These are phyloP conservation scores for Hypoxylon sp. DNA, from an alignment of 2,329 filamentous ascomycete genomes.

Conservation along the genomic window DNA sequence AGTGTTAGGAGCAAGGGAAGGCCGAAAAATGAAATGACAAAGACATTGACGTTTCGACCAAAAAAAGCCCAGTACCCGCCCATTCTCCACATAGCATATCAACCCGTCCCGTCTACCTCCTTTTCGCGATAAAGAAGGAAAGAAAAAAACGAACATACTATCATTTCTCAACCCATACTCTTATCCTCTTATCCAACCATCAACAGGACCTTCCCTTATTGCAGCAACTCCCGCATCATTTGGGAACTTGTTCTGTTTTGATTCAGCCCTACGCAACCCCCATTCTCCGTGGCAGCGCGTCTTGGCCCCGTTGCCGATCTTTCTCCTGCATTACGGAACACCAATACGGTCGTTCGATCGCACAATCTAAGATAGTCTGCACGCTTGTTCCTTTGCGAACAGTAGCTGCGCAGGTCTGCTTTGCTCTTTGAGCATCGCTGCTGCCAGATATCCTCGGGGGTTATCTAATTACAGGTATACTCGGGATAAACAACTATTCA, in stretches of 20 bases:
- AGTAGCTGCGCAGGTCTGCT: not conserved
- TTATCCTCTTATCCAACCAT: too few relatives aligned
- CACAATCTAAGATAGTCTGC: conserved; percentile 16
- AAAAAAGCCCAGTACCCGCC: conserved; percentile 36
- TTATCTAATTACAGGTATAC: not conserved
- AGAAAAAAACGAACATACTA: conserved; percentile 21
- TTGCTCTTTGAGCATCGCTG: conserved; percentile 12
- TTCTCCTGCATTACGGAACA: conserved; percentile 15
- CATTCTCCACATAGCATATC: conserved; percentile 37
- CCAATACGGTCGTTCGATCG: conserved; percentile 10
- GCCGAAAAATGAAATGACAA: conserved; percentile 39
- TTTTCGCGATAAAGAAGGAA: conserved; percentile 27
- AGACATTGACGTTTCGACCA: conserved; percentile 40
- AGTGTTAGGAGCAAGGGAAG: conserved; percentile 13
- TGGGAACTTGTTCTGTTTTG: conserved; percentile 9
- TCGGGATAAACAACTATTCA: conserved; percentile 14
- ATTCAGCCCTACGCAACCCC: conserved; percentile 20
- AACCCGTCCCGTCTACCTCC: conserved; percentile 32
- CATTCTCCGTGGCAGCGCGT: conserved; percentile 13
- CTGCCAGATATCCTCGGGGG: not conserved
- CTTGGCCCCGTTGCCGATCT: conserved; percentile 24
- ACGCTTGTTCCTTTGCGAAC: not conserved
- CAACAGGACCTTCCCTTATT: conserved; percentile 19
- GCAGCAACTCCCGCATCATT: conserved; percentile 16
- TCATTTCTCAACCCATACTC: conserved; percentile 11